Base-by-base conservation (phyloP, 768 basidiomycete genomes). In the Mycena pura region DNA sequence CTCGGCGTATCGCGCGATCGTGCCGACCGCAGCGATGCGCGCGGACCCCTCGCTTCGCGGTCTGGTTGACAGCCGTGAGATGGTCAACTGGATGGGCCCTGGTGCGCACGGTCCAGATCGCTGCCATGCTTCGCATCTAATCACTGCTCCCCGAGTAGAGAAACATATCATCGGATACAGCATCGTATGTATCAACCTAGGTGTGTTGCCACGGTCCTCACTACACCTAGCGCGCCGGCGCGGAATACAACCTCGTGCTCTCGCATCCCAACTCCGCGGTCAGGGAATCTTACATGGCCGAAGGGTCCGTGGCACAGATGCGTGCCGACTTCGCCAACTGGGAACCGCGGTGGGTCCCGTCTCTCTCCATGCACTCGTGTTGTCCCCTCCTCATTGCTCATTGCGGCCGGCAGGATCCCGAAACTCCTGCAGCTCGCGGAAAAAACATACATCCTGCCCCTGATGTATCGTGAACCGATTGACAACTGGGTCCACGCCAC, bases 21-120 rank as follows among this genome's bases (percentile, higher is more conserved):
- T 89, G 32, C 75, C 82, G 3, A 77, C 84, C 0, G 58, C 74
- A 68, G 34, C 74, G 1, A 74, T 89, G 69, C 55, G 84, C 9
- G 66, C 69, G 10, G 84, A 90, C 61, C 84, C 84, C 0, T 83
- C 85, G 6, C 76, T 90, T 25, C 76, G 72, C 57, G 56, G 69
- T 2, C 73, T 90, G 13, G 77, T 87, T 0, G 85, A 89, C 14
- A 70, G 66, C 1, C 76, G 82, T 0, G 82, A 85, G 55, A 82
- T 84, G 77, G 83, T 82, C 0, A 78, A 76, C 0, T 89, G 88
- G 88, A 82, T 88, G 77, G 87, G 82, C 2, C 84, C 86, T 0
- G 54, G 74, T 59, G 32, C 24, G 40, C 34, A 7, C 10, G 21
- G 25, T 57, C 14, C 15, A 10, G 8, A n/a, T n/a, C 15, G 6